These are phyloP conservation scores for Euptelea pleiosperma DNA, from an alignment of 164 flowering plant species.

Conservation along the genomic window DNA sequence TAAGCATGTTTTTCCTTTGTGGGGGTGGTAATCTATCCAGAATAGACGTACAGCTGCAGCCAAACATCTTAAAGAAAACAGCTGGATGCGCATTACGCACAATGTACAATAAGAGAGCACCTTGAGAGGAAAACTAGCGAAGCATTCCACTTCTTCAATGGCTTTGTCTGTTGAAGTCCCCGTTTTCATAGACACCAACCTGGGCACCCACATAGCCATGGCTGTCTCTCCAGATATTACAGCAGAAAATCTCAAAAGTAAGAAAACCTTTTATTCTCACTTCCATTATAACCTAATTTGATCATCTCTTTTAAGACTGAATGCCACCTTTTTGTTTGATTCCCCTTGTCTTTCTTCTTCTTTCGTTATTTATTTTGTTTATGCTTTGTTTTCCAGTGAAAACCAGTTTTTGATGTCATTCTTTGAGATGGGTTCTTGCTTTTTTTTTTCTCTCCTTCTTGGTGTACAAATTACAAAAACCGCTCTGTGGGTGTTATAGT, in stretches of 20 bases:
- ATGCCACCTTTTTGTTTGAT: too few relatives aligned
- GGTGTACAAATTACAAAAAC: not conserved
- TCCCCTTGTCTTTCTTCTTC: too few relatives aligned
- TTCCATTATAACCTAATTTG: too few relatives aligned
- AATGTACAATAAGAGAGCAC: too few relatives aligned
- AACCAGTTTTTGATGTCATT: not conserved
- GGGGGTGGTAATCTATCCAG: not conserved
- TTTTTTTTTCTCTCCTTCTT: too few relatives aligned
- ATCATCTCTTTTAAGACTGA: too few relatives aligned
- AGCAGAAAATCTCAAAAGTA: constrained; percentile 42
- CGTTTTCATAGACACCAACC: constrained; percentile 39
- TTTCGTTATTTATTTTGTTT: too few relatives aligned
- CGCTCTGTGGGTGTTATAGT: not conserved
- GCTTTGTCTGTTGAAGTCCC: constrained; percentile 22
- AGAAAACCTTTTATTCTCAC: not conserved
- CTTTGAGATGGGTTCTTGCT: not conserved
- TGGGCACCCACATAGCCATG: constrained; percentile 47
- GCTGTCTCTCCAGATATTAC: constrained; percentile 31
- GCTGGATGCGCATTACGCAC: too few relatives aligned
- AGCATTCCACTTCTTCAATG: constrained; percentile 14
- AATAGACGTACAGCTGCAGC: not conserved
- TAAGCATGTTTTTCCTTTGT: too few relatives aligned
- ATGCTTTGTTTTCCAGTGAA: not conserved
- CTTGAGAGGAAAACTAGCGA: not conserved
- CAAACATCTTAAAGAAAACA: not conserved